Conservation (phyloP, 805 yeast genomes). For the Teunomyces kruisii region DNA sequence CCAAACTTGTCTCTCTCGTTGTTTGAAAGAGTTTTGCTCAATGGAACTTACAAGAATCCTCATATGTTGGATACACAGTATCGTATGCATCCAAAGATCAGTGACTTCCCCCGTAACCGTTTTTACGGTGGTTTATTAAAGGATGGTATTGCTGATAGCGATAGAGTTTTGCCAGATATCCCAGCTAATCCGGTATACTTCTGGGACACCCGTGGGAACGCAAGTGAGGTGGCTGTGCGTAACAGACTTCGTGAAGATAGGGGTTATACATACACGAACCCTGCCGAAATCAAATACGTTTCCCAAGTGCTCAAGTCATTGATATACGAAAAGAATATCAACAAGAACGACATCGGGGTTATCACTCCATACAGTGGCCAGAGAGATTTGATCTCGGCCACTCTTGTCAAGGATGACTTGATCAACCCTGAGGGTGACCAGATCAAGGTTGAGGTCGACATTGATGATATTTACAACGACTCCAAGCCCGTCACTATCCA, state of each 20-base stretch:
- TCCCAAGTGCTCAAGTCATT: slow-evolving; percentile 49
- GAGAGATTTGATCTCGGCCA: slow-evolving; percentile 57
- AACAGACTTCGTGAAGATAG: slow-evolving; percentile 45
- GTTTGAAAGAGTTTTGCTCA: slow-evolving; percentile 63
- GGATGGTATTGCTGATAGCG: slow-evolving; percentile 59
- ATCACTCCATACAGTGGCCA: slow-evolving; percentile 80
- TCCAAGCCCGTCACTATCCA: slow-evolving; percentile 51
- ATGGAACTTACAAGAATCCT: slow-evolving; percentile 60
- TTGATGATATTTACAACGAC: slow-evolving; percentile 54
- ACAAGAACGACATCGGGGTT: slow-evolving; percentile 55
- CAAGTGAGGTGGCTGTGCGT: slow-evolving; percentile 49
- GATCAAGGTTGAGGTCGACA: slow-evolving; percentile 54
- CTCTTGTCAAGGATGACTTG: slow-evolving; percentile 48
- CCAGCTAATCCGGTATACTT: slow-evolving; percentile 53
- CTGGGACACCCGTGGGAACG: slow-evolving; percentile 56
- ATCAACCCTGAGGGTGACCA: slow-evolving; percentile 55
- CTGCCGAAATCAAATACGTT: slow-evolving; percentile 51
- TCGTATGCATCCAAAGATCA: slow-evolving; percentile 65
- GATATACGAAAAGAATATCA: slow-evolving; percentile 53
- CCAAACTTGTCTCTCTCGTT: slow-evolving; percentile 65
- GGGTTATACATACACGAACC: slow-evolving; percentile 61
- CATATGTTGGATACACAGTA: slow-evolving; percentile 70
- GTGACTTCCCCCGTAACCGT: slow-evolving; percentile 55
- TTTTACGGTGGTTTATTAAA: slow-evolving; percentile 51
- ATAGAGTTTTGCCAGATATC: slow-evolving; percentile 48